Base-by-base conservation (phyloP, 2,329 filamentous ascomycete species). In the Fusarium sp. region DNA sequence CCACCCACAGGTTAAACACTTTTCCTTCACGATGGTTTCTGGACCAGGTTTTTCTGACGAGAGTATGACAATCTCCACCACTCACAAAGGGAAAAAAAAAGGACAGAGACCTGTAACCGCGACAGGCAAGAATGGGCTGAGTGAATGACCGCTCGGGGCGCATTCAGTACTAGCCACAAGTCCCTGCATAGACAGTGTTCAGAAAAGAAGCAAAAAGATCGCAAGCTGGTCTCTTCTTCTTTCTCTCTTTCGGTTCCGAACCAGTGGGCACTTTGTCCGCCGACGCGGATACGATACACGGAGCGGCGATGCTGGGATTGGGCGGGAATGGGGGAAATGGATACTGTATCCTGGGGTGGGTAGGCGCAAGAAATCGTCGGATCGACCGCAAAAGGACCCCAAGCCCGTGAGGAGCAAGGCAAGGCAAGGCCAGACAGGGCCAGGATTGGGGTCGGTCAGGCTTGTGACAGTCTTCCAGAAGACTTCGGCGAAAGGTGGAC, bases 401-500 rank as follows among this genome's bases (percentile, higher is more conserved):
- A 63, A 42, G 46, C 38, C 62, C 62, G 62, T 60, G 64, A 64
- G 62, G 66, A 71, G 66, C 58, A 71, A 20, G 17, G 35, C 58
- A 71, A 20, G 17, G 35, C 36, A 24, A 38, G 29, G 29, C 60
- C 46, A 27, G 44, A 62, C 56, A 51, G 27, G 44, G 66, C 56
- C 24, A 24, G 24, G 24, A 46, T 55, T 33, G 58, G 22, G 42
- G 24, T 29, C 46, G 8, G 24, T 29, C 46, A 6, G 16, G 33
- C 44, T 64, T 65, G 71, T 73, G 71, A 71, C 72, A 75, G 63
- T 64, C 66, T 74, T 74, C 72, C 72, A 74, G 72, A 74, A 74
- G 60, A 36, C 69, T 73, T 74, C 69, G 58, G 62, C 22, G 62
- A 73, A 73, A 64, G 67, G 31, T 35, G 42, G 31, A 42, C 27